Conservation (phyloP, 2,329 filamentous ascomycete genomes). For the Cladosporium sp. region DNA sequence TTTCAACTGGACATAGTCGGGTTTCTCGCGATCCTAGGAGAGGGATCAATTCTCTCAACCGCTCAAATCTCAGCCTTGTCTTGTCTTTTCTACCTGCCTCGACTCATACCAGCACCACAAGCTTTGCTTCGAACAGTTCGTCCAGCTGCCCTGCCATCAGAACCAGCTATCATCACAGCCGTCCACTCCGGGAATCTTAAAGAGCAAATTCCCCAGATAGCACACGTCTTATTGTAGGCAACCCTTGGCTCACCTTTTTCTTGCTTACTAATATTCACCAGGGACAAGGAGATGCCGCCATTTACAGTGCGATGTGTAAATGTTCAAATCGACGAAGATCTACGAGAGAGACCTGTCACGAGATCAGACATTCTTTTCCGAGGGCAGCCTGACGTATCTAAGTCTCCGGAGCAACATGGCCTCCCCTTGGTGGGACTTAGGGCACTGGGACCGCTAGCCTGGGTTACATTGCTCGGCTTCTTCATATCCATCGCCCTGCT, state of each 20-base stretch:
- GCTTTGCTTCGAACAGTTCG: slow-evolving; percentile 45
- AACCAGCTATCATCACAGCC: slow-evolving; percentile 39
- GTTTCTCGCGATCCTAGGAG: slow-evolving; percentile 50
- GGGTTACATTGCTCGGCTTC: slow-evolving; percentile 44
- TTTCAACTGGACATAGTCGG: slow-evolving; percentile 51
- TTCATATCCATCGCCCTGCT: slow-evolving; percentile 40
- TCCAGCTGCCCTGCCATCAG: slow-evolving; percentile 39
- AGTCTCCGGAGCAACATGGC: neutral
- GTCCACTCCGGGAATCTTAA: slow-evolving; percentile 46
- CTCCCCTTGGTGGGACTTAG: slow-evolving; percentile 1
- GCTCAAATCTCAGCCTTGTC: slow-evolving; percentile 49
- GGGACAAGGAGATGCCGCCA: slow-evolving; percentile 15
- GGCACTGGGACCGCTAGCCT: slow-evolving; percentile 38
- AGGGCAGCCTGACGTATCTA: slow-evolving; percentile 33
- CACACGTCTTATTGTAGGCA: slow-evolving; percentile 42
- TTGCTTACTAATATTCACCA: neutral
- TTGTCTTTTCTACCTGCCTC: slow-evolving; percentile 46
- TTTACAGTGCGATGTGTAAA: slow-evolving; percentile 28
- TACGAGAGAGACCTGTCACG: neutral
- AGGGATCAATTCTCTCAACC: slow-evolving; percentile 48
- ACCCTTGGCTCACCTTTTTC: too few relatives aligned
- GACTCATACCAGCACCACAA: slow-evolving; percentile 49
- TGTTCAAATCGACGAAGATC: slow-evolving; percentile 17
- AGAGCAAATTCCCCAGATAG: slow-evolving; percentile 46
- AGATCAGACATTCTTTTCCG: slow-evolving; percentile 32